A percentile compares a stretch with the other conserved stretches of the same genome.
These are phyloP conservation scores for Parasarocladium wereldwijsianum DNA, from an alignment of 2,329 filamentous ascomycete species.

Conservation along the genomic window DNA sequence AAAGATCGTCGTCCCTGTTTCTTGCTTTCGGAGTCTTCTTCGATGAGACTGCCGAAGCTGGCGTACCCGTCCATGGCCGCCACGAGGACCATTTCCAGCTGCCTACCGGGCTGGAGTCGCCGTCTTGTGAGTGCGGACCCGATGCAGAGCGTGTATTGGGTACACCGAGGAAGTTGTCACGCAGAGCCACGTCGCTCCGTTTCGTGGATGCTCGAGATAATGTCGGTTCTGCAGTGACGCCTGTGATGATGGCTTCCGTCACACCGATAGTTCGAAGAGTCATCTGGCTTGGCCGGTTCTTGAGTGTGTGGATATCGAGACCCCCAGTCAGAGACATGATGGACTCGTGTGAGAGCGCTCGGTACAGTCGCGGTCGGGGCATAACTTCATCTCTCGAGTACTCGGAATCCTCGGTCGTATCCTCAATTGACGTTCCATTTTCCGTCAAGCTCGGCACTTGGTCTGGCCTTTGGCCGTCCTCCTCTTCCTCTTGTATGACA, in stretches of 20 bases:
- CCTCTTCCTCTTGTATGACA: slow-evolving; percentile 23
- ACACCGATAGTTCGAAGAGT: slow-evolving; percentile 39
- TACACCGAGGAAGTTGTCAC: slow-evolving; percentile 35
- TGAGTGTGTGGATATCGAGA: slow-evolving; percentile 78
- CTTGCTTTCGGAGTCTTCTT: slow-evolving; percentile 9
- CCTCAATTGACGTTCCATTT: slow-evolving; percentile 17
- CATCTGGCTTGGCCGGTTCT: slow-evolving; percentile 61
- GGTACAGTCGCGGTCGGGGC: slow-evolving; percentile 38
- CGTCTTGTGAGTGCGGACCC: slow-evolving; percentile 13
- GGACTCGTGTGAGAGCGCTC: slow-evolving; percentile 69
- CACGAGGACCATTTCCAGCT: slow-evolving; percentile 32
- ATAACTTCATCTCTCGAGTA: slow-evolving; percentile 18
- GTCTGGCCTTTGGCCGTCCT: slow-evolving; percentile 13
- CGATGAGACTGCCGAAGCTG: slow-evolving; percentile 7
- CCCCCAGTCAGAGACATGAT: slow-evolving; percentile 77
- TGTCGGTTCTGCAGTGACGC: slow-evolving; percentile 45
- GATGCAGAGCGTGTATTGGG: slow-evolving; percentile 19
- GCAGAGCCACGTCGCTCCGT: slow-evolving; percentile 39
- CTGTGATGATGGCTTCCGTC: slow-evolving; percentile 40
- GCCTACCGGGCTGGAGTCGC: slow-evolving; percentile 12
- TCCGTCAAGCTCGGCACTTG: slow-evolving; percentile 11
- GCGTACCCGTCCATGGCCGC: slow-evolving; percentile 27
- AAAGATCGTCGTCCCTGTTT: slow-evolving; percentile 17
- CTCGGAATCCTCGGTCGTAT: slow-evolving; percentile 18
- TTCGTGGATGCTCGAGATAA: slow-evolving; percentile 29